These are phyloP conservation scores for Houttuynia cordata DNA, from an alignment of 164 flowering plant species.

Conservation along the genomic window DNA sequence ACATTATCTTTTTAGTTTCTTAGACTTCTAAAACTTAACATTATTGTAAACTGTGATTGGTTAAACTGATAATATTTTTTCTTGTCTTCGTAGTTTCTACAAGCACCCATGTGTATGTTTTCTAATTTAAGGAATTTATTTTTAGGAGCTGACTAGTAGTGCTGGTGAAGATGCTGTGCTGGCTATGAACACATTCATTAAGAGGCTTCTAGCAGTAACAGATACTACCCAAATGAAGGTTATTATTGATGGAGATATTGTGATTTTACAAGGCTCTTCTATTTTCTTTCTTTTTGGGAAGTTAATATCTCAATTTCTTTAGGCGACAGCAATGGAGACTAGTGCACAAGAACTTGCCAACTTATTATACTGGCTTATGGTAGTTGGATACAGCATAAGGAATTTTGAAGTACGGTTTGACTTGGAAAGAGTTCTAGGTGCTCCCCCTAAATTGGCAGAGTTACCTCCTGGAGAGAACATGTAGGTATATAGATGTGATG, in stretches of 20 bases:
- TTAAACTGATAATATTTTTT: no score
- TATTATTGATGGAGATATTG: background rate
- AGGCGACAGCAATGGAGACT: slow-evolving; percentile 73
- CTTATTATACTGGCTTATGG: slow-evolving; percentile 93
- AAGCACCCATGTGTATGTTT: background rate
- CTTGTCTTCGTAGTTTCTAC: background rate
- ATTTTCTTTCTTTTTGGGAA: background rate
- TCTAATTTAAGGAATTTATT: background rate
- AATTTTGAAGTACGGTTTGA: slow-evolving; percentile 95
- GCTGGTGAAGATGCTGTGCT: slow-evolving; percentile 94
- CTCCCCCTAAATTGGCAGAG: slow-evolving; percentile 68
- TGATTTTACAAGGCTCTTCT: background rate
- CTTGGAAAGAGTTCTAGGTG: slow-evolving; percentile 87
- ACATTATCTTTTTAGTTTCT: no score
- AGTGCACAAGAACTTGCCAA: slow-evolving; percentile 87
- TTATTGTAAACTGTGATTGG: no score
- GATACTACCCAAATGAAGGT: slow-evolving; percentile 94
- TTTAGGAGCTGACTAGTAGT: slow-evolving; percentile 80
- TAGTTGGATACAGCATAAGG: slow-evolving; percentile 89
- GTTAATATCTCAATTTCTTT: slow-evolving; percentile 5
- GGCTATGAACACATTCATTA: slow-evolving; percentile 92
- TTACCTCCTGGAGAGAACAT: slow-evolving; percentile 85
- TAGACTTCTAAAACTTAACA: no score
- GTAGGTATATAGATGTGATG: slow-evolving; percentile 7
- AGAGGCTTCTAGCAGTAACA: slow-evolving; percentile 74